Base-by-base conservation (phyloP, 179 eudicot genomes). In the Gypsophila paniculata region DNA sequence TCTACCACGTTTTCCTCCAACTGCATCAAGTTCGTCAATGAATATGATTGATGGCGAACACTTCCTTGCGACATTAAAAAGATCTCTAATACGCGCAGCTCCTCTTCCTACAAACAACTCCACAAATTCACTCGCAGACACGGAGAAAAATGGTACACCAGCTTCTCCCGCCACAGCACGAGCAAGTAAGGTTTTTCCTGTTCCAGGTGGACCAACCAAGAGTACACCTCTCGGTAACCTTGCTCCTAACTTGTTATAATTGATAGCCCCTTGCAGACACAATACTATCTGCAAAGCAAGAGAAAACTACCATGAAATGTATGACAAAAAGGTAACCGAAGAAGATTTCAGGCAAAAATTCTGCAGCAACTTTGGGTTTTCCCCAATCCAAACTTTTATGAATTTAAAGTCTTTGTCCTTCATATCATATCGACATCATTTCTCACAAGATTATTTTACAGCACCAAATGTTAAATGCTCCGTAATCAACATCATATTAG, bases 121-220 rank as follows among this genome's bases (percentile, higher is more conserved):
- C 32, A 95, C 99, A 73, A 95, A 95, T 77, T 95, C 99, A 82
- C 99, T 95, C 9, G 97, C 99, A 42, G 99, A 92, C 54, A 92
- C 95, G 0, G 95, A 82, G 82, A 95, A 95, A 75, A 95, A 95
- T 3, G 97, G 96, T 21, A 95, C 96, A 70, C 97, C 96, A 21
- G 98, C 97, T 83, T 95, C 99, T 73, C 99, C 97, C 49, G 99
- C 97, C 46, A 95, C 97, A 51, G 99, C 99, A 74, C 99, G 99
- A 61, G 99, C 99, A 54, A 94, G 85, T 67, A 94, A 81, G 51
- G 99, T 94, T 84, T 94, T 94, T 58, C 99, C 99, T 26, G 99
- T 91, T 75, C 99, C 99, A 54, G 99, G 99, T 44, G 96, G 95
- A 51, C 99, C 99, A 4, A 92, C 93, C 64, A 94, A 86, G 70